A percentile compares a stretch with the other conserved stretches of the same genome.
Conservation (phyloP, 768 basidiomycete species). For the Rhodotorula kratochvilovae region DNA sequence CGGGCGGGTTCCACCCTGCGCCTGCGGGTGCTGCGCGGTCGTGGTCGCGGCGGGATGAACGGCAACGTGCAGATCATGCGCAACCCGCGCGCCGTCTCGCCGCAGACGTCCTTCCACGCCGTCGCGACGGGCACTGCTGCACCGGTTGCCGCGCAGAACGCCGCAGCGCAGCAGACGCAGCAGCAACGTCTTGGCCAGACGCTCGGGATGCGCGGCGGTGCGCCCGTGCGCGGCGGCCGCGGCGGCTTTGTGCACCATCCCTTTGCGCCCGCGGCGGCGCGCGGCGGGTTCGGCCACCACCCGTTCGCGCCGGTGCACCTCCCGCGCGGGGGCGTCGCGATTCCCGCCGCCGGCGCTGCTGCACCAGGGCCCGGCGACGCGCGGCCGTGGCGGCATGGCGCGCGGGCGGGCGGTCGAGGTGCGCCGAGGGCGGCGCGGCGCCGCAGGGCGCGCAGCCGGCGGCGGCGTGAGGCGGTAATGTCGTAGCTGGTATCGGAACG, state of each 20-base stretch:
- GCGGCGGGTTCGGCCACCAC: conserved; percentile 10
- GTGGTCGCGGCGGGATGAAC: conserved; percentile 28
- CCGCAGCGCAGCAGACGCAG: conserved; percentile 5
- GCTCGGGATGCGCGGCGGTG: conserved; percentile 32
- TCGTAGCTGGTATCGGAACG: too few relatives aligned
- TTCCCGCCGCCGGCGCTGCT: neutral
- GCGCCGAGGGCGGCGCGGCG: too few relatives aligned
- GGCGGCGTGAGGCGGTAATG: too few relatives aligned
- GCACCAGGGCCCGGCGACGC: neutral
- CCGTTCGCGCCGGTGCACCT: neutral
- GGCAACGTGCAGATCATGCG: conserved; percentile 24
- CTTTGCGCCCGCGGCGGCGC: neutral
- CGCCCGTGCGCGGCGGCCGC: too few relatives aligned
- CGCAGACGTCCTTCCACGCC: conserved; percentile 20
- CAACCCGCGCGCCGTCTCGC: conserved; percentile 23
- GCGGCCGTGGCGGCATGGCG: neutral
- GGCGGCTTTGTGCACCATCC: neutral
- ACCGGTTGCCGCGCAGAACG: neutral
- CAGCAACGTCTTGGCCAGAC: conserved; percentile 29
- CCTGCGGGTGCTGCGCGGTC: neutral
- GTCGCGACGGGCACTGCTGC: conserved; percentile 25
- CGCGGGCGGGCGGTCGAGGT: too few relatives aligned
- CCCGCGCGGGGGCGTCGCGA: neutral
- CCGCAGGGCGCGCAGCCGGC: too few relatives aligned
- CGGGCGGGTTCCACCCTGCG: conserved; percentile 34